Evolutionary conservation across 441 rosid species (phyloP).

Genomic region (Adansonia rubrostipa): DNA sequence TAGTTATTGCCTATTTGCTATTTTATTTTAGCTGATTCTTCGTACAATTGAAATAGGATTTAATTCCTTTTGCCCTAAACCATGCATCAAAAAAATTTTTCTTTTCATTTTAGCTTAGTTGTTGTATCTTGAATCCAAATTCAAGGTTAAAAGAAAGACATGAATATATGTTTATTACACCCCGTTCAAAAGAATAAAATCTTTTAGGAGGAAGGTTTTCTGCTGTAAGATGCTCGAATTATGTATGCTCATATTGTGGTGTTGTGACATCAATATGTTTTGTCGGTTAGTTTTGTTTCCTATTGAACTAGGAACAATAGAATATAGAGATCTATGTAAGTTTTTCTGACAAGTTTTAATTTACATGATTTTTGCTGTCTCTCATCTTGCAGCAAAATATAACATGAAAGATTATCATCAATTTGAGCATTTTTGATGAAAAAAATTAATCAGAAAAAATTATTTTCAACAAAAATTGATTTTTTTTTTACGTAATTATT

Average conservation of each 20-base stretch:
- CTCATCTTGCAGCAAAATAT: constrained; percentile 18
- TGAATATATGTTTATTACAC: neutral
- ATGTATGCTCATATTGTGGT: neutral
- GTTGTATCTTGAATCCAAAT: neutral
- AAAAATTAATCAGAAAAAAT: too few relatives aligned
- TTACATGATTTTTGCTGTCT: constrained; percentile 2
- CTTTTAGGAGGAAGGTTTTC: neutral
- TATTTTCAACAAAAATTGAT: too few relatives aligned
- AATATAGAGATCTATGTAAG: neutral
- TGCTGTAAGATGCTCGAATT: constrained; percentile 19
- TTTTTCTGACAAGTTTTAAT: neutral
- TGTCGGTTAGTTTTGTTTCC: neutral
- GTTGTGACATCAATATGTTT: neutral
- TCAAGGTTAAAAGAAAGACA: neutral
- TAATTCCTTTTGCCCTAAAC: neutral
- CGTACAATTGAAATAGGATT: neutral
- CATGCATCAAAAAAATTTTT: too few relatives aligned
- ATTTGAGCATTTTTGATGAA: too few relatives aligned
- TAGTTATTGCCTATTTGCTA: neutral
- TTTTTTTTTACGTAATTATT: too few relatives aligned
- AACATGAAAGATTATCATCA: neutral
- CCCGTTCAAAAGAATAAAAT: constrained; percentile 10
- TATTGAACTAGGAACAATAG: neutral
- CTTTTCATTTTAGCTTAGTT: neutral
- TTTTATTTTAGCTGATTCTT: neutral